Percentiles rank a stretch among this genome's conserved stretches.
Evolutionary conservation across 768 basidiomycete genomes (phyloP).

Genomic region (Mrakia blollopis): DNA sequence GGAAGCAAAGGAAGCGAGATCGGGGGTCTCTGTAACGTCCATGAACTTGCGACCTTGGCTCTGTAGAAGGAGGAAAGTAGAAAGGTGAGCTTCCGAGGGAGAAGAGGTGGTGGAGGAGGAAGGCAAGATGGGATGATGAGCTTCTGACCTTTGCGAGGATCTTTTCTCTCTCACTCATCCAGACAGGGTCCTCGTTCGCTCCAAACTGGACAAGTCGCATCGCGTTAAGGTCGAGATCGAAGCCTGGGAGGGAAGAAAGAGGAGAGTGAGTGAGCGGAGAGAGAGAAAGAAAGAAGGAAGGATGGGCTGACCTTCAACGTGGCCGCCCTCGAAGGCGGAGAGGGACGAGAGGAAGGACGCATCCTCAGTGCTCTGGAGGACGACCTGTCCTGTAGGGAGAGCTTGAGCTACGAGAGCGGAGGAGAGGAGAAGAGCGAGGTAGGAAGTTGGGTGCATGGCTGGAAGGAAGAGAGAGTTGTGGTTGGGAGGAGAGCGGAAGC

Average conservation of each 20-base stretch:
- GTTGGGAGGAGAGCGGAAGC: background rate
- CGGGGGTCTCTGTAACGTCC: constrained; percentile 52
- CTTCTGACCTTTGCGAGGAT: constrained; percentile 61
- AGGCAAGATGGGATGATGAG: background rate
- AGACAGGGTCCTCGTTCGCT: constrained; percentile 59
- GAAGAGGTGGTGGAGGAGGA: background rate
- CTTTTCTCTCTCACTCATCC: constrained; percentile 90
- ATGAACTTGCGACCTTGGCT: constrained; percentile 70
- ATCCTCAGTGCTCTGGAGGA: background rate
- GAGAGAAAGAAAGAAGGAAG: background rate
- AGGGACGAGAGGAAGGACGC: constrained; percentile 10
- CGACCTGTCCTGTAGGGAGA: background rate
- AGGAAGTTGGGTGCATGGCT: background rate
- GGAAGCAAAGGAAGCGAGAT: constrained; percentile 16
- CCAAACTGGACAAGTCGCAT: constrained; percentile 71
- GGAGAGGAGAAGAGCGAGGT: constrained; percentile 11
- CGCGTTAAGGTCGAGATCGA: constrained; percentile 65
- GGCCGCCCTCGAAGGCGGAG: constrained; percentile 22
- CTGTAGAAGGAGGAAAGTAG: background rate
- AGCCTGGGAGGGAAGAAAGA: constrained; percentile 55
- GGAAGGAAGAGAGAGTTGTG: background rate
- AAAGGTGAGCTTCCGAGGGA: background rate
- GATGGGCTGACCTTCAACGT: constrained; percentile 10
- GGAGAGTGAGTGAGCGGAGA: background rate
- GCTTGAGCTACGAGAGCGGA: constrained; percentile 16